These are phyloP conservation scores for Bimuria novae-zelandiae DNA, from an alignment of 2,329 filamentous ascomycete species.

Conservation along the genomic window DNA sequence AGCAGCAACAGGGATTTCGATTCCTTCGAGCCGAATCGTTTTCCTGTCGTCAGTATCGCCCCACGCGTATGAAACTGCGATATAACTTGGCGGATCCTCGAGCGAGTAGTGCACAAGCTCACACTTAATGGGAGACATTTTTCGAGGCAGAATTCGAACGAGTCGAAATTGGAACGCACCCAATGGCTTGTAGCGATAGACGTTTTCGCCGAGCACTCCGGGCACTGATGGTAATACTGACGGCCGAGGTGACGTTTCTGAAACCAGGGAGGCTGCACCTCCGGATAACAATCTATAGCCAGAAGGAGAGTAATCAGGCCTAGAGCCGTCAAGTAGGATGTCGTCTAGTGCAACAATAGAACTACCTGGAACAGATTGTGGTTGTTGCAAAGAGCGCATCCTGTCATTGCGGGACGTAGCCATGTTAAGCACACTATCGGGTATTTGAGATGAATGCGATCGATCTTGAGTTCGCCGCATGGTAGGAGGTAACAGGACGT, in stretches of 20 bases:
- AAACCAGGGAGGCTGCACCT: neutral
- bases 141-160: slow-evolving; percentile 17
- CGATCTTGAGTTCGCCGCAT: neutral
- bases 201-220: slow-evolving; percentile 10
- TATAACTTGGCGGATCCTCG: slow-evolving; percentile 24
- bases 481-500: neutral
- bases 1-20: slow-evolving; percentile 14
- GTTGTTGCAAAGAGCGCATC: neutral
- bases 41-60: slow-evolving; percentile 32
- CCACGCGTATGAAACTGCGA: slow-evolving; percentile 45
- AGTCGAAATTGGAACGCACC: slow-evolving; percentile 18
- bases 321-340: neutral
- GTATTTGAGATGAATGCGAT: neutral
- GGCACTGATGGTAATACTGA: neutral
- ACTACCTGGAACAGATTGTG: neutral
- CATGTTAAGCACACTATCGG: neutral
- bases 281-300: neutral
- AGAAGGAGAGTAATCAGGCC: neutral
- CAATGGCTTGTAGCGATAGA: slow-evolving; percentile 17
- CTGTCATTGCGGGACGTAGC: neutral
- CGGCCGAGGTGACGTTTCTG: neutral
- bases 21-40: slow-evolving; percentile 16
- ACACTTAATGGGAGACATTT: slow-evolving; percentile 22
- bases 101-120: slow-evolving; percentile 18
- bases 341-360: neutral